Evolutionary conservation across 2,329 filamentous ascomycete species (phyloP).

Genomic region (Fusarium brevicatenulatum): DNA sequence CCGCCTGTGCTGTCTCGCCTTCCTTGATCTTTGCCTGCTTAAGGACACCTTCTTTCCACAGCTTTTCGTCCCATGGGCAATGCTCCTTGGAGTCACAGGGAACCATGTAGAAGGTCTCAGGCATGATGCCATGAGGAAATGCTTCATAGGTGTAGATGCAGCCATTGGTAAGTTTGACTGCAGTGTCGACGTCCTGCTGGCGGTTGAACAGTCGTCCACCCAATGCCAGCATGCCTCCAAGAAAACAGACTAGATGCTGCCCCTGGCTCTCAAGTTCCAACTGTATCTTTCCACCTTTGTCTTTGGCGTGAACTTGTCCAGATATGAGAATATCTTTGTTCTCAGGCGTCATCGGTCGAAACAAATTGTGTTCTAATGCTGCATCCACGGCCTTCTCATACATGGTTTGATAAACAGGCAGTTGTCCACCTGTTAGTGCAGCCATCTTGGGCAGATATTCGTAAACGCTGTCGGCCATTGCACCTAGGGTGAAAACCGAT

Average conservation of each 20-base stretch:
- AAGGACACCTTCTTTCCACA: slow-evolving; percentile 50
- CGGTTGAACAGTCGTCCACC: slow-evolving; percentile 57
- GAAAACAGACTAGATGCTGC: slow-evolving; percentile 62
- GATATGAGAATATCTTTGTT: slow-evolving; percentile 66
- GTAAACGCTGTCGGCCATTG: slow-evolving; percentile 67
- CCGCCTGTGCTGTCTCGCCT: slow-evolving; percentile 33
- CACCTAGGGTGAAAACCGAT: slow-evolving; percentile 60
- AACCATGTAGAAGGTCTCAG: slow-evolving; percentile 58
- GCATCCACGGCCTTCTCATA: slow-evolving; percentile 65
- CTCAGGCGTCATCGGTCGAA: slow-evolving; percentile 67
- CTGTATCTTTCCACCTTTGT: slow-evolving; percentile 47
- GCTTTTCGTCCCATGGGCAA: slow-evolving; percentile 50
- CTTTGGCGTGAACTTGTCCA: slow-evolving; percentile 48
- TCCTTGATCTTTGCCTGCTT: slow-evolving; percentile 38
- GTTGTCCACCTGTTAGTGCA: slow-evolving; percentile 64
- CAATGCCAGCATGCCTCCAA: slow-evolving; percentile 62
- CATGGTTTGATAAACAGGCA: slow-evolving; percentile 66
- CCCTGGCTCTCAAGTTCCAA: slow-evolving; percentile 48
- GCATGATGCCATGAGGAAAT: slow-evolving; percentile 62
- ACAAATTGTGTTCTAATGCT: slow-evolving; percentile 67
- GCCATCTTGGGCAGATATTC: slow-evolving; percentile 96
- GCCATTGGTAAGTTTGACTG: slow-evolving; percentile 58
- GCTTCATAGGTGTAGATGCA: slow-evolving; percentile 63
- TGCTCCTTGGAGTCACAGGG: slow-evolving; percentile 51
- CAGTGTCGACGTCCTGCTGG: slow-evolving; percentile 55